Evolutionary conservation across 2,329 filamentous ascomycete genomes (phyloP), one percentile per base, ranked within the genome.

Genomic region (Fusarium virguliforme): DNA sequence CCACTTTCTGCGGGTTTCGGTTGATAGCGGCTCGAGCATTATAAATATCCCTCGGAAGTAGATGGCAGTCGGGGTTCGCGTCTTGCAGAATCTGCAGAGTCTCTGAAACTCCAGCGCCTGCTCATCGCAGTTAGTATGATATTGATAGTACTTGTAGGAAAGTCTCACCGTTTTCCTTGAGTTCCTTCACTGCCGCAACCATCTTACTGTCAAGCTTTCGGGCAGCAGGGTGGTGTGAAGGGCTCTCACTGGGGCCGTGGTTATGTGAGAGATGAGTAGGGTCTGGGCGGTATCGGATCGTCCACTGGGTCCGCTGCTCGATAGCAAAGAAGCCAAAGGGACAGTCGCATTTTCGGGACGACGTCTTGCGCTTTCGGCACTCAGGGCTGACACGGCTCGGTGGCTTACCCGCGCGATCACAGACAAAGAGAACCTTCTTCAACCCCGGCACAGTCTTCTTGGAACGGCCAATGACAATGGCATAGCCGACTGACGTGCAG

Each of bases 311-410:
- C 65, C 89, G 84, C 75, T 91, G 88, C 77, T 91, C 89, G 40
- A 91, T 89, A 61, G 89, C 89, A 70, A 91, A 91, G 78, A 91
- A 91, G n/a, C 89, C 89, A 77, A 91, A 91, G 32, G 88, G 88
- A 69, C 89, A 91, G 72, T 91, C 89, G 74, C 89, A 91, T 74
- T 91, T 91, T 50, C 89, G 85, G n/a, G 89, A 91, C 8, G 89
- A 90, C 1, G 89, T 91, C 76, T 89, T 90, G 24, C 88, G 85
- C 79, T 91, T 91, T 62, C 89, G 86, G 67, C 87, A 85, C 78
- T 91, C 89, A 2, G 89, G 87, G 68, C 83, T 90, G n/a, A 90
- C 88, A 6, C 88, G 85, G 60, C 83, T 87, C 3, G 88, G 88
- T 2, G 88, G 88, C 72, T 90, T 90, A 43, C 89, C 89, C 4